Evolutionary conservation across 192 early-diverging fungal species (phyloP).

Genomic region (Coemansia sp.): DNA sequence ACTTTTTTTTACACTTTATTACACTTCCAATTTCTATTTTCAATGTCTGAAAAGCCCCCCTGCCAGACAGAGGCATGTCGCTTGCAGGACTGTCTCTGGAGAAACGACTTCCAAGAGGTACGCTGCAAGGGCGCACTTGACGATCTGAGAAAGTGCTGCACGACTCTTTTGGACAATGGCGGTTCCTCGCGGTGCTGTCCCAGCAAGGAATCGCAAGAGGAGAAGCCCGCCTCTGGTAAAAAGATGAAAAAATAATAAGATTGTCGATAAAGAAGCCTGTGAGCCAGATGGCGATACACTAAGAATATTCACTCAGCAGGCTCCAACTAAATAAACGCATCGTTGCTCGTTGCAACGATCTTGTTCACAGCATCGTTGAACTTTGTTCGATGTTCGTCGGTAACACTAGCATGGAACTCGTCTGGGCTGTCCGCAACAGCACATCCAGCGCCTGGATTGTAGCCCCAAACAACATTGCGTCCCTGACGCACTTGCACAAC

Average conservation of each 20-base stretch:
- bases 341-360: constrained; percentile 11
- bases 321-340: constrained; percentile 3
- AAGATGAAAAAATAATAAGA: constrained; percentile 2
- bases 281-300: neutral
- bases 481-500: constrained; percentile 36
- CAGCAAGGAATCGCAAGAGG: constrained; percentile 6
- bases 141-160: constrained; percentile 44
- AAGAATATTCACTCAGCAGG: neutral
- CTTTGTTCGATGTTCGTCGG: constrained; percentile 21
- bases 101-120: constrained; percentile 48
- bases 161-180: constrained; percentile 23
- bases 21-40: neutral
- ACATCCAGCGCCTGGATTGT: constrained; percentile 34
- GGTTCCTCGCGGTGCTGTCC: constrained; percentile 48
- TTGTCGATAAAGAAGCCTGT: constrained; percentile 1
- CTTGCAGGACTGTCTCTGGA: constrained; percentile 50
- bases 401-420: constrained; percentile 12
- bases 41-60: constrained; percentile 32
- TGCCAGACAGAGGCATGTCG: constrained; percentile 50
- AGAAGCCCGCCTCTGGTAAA: neutral
- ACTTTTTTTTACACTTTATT: neutral
- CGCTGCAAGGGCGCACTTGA: constrained; percentile 34
- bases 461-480: constrained; percentile 27
- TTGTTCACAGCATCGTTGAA: constrained; percentile 24
- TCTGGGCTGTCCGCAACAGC: constrained; percentile 5